These are phyloP conservation scores for Diaporthe citri DNA, from an alignment of 2,329 filamentous ascomycete species.

Conservation along the genomic window DNA sequence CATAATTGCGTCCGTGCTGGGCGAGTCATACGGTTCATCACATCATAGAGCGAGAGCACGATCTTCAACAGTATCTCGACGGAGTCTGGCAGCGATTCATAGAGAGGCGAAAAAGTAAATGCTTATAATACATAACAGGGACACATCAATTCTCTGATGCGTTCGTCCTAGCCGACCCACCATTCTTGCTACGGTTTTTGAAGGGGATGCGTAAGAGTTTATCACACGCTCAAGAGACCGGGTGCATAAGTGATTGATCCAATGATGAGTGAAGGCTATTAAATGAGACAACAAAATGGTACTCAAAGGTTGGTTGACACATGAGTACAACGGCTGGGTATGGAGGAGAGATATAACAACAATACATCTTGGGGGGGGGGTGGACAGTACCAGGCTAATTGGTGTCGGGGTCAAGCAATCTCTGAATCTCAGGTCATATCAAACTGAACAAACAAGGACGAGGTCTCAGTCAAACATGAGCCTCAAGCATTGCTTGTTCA, in stretches of 20 bases:
- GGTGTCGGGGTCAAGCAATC: no score
- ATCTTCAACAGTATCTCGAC: constrained; percentile 9
- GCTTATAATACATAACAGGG: background rate
- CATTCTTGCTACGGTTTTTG: background rate
- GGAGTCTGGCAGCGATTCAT: background rate
- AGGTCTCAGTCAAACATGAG: background rate
- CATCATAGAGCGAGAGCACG: background rate
- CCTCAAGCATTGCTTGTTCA: background rate
- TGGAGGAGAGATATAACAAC: background rate
- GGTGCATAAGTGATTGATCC: background rate
- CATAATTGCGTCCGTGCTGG: background rate
- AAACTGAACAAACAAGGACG: background rate
- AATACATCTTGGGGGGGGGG: no score
- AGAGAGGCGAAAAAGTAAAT: background rate
- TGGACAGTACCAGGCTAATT: background rate
- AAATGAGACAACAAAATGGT: background rate
- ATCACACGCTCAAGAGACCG: background rate
- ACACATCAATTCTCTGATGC: background rate
- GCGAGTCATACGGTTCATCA: background rate
- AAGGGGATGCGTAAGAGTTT: background rate
- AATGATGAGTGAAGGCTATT: background rate
- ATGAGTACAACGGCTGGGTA: background rate
- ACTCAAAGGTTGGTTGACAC: background rate
- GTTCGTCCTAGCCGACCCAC: background rate
- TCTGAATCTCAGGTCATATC: background rate